phyloP scores from a whole-genome alignment of 2,329 filamentous ascomycete species.

The Helotiales sp. region DNA sequence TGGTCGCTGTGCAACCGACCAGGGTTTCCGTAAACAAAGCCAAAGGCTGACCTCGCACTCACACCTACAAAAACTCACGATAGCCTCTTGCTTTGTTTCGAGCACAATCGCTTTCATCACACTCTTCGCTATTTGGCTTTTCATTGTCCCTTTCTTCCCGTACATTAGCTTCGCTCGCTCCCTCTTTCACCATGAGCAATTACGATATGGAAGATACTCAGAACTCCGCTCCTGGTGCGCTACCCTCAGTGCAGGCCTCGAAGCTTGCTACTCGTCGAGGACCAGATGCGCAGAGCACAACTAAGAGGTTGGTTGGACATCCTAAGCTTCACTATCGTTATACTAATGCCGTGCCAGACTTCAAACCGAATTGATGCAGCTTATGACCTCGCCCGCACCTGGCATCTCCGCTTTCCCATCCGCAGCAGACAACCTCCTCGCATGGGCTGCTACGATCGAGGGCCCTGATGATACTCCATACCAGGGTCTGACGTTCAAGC shows the following conservation, averaged over 20 bases:
- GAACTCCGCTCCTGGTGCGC: constrained; percentile 63
- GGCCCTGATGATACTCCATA: constrained; percentile 93
- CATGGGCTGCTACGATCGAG: constrained; percentile 91
- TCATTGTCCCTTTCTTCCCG: constrained; percentile 12
- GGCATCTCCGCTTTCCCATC: constrained; percentile 95
- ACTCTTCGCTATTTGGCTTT: constrained; percentile 17
- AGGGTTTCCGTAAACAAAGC: constrained; percentile 15
- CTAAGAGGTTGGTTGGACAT: constrained; percentile 74
- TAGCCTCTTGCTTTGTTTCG: constrained; percentile 15
- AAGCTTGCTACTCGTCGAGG: constrained; percentile 61
- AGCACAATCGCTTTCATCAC: constrained; percentile 22
- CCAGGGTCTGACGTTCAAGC: constrained; percentile 83
- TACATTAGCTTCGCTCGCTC: background rate
- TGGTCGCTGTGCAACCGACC: constrained; percentile 14
- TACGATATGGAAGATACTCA: constrained; percentile 59
- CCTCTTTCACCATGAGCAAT: constrained; percentile 38
- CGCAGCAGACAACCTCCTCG: constrained; percentile 83
- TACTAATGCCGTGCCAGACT: no score
- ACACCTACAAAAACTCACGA: constrained; percentile 22
- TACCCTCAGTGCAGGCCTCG: constrained; percentile 51
- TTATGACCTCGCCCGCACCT: constrained; percentile 93
- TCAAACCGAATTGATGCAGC: constrained; percentile 96
- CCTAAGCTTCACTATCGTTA: background rate
- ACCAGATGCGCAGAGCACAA: constrained; percentile 71
- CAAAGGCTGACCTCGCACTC: constrained; percentile 2